Conservation (phyloP, 2,329 filamentous ascomycete species). For the Bisporella sp. region DNA sequence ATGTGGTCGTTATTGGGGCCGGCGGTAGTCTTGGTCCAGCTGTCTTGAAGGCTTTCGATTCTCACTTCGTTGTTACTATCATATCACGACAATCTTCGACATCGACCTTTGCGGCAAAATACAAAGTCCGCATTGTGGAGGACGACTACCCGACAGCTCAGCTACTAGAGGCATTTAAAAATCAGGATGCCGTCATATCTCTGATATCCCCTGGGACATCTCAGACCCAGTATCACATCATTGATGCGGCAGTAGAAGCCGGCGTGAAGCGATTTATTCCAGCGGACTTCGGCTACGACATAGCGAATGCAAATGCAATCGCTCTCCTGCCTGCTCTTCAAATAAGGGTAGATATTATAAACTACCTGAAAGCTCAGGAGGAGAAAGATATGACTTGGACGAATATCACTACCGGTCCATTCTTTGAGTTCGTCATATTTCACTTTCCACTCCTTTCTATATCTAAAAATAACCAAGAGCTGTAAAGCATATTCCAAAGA, state of each 20-base stretch:
- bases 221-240: background rate
- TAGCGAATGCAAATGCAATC: no score
- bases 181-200: background rate
- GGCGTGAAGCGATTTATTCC: no score
- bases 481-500: no score
- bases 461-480: no score
- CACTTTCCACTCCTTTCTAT: no score
- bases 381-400: no score
- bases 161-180: background rate
- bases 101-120: background rate
- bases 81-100: background rate
- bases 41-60: background rate
- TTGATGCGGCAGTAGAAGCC: background rate
- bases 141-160: background rate
- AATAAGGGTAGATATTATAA: no score
- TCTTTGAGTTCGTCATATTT: no score
- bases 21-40: background rate
- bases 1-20: background rate
- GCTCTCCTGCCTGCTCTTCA: no score
- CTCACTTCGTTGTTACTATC: background rate
- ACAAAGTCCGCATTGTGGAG: background rate
- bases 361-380: no score
- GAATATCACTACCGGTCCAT: no score
- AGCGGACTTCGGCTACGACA: no score
- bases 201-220: background rate